Evolutionary conservation across 495 filamentous ascomycete species (phyloP).

Genomic region (Neurospora sp.): DNA sequence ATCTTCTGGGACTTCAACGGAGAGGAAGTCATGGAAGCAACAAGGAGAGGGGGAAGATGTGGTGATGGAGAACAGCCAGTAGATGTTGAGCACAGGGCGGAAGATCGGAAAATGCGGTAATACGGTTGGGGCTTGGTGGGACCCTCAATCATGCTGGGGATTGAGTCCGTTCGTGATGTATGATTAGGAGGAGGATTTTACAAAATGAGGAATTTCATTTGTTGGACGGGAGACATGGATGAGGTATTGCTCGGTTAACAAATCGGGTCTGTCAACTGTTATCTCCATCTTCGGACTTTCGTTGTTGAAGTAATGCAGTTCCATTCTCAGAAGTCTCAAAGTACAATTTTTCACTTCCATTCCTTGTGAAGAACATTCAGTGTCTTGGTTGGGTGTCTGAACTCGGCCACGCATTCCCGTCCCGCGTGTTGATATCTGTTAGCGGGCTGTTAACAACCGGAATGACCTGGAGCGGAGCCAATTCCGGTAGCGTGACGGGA

Average conservation of each 20-base stretch:
- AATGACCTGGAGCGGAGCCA: neutral
- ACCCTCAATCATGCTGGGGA: neutral
- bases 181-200: neutral
- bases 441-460: neutral
- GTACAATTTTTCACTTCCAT: neutral
- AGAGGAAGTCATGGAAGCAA: neutral
- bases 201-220: neutral
- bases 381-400: neutral
- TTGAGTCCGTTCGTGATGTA: neutral
- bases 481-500: neutral
- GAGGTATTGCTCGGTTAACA: neutral
- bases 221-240: neutral
- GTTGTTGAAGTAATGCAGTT: neutral
- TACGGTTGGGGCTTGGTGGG: neutral
- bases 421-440: neutral
- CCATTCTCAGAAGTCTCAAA: neutral
- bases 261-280: neutral
- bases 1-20: neutral
- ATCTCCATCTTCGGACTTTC: too few species aligned
- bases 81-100: neutral
- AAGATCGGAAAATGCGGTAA: neutral
- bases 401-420: neutral
- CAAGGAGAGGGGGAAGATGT: neutral
- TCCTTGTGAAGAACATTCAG: neutral
- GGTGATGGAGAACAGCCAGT: neutral